Evolutionary conservation across 1,284 basidiomycete genomes (phyloP).

Genomic region (Acaromyces ingoldii): DNA sequence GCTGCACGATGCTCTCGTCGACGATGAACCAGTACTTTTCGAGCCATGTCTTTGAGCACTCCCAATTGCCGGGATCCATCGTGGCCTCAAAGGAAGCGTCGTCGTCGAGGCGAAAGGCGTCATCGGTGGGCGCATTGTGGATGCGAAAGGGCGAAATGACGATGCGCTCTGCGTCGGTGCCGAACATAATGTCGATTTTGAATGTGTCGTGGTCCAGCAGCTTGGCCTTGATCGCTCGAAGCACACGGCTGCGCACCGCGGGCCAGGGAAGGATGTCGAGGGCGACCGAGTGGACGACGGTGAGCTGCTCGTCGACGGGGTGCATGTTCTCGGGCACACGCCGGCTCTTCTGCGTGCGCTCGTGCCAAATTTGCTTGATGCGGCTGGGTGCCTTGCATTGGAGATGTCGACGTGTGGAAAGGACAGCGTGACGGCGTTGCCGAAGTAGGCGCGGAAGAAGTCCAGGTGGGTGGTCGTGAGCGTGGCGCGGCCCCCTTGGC

Average conservation of each 20-base stretch:
- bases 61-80: not conserved
- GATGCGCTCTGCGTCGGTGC: not conserved
- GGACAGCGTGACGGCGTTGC: not conserved
- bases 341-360: not conserved
- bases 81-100: not conserved
- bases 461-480: too few relatives aligned
- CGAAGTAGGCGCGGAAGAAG: too few relatives aligned
- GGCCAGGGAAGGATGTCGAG: constrained; percentile 11
- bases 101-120: not conserved
- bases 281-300: not conserved
- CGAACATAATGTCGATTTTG: not conserved
- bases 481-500: too few relatives aligned
- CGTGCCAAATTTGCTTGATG: not conserved
- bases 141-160: not conserved
- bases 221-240: not conserved
- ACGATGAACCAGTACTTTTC: constrained; percentile 3
- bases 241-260: not conserved
- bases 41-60: constrained; percentile 1
- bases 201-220: constrained; percentile 1
- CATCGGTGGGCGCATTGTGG: not conserved
- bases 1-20: not conserved
- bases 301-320: constrained; percentile 1
- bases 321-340: constrained; percentile 4
- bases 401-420: not conserved
- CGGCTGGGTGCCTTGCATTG: not conserved